phyloP scores from a whole-genome alignment of 768 basidiomycete genomes.

The Mycena olivaceomarginata region DNA sequence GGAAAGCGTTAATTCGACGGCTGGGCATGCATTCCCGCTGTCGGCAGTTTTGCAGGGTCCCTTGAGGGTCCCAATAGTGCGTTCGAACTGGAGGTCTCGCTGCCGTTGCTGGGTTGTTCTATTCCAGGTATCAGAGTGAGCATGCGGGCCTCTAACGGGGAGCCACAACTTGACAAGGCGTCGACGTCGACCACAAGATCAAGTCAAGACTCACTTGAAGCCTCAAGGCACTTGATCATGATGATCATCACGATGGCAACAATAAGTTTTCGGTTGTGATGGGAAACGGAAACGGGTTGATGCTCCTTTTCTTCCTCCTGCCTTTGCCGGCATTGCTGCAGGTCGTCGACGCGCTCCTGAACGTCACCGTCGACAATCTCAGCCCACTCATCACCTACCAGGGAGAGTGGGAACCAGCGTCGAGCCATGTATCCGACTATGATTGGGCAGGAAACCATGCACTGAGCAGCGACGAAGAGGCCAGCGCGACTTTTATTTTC shows the following conservation, averaged over 20 bases:
- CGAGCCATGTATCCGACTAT: constrained; percentile 13
- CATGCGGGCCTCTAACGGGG: too few species aligned
- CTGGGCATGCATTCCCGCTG: too few species aligned
- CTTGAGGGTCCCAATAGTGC: too few species aligned
- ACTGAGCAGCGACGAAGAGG: constrained; percentile 30
- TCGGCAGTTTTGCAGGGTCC: too few species aligned
- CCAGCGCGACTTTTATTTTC: constrained; percentile 30
- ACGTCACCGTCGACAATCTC: constrained; percentile 34
- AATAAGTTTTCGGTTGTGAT: not conserved
- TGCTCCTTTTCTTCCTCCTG: constrained; percentile 28
- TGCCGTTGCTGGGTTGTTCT: too few species aligned
- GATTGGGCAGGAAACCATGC: constrained; percentile 36
- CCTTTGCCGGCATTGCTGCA: constrained; percentile 18
- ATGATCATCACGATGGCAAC: not conserved
- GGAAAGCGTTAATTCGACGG: too few species aligned
- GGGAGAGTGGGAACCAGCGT: constrained; percentile 35
- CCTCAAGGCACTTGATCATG: too few species aligned
- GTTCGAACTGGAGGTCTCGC: too few species aligned
- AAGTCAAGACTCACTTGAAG: too few species aligned
- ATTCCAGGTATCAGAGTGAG: too few species aligned
- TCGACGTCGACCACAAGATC: too few species aligned
- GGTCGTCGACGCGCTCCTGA: constrained; percentile 25
- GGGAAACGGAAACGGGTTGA: not conserved
- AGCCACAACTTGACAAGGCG: too few species aligned
- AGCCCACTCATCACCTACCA: constrained; percentile 23